Base-by-base conservation (phyloP, 257 asterid genomes). In the Fraxinus quadrangulata region DNA sequence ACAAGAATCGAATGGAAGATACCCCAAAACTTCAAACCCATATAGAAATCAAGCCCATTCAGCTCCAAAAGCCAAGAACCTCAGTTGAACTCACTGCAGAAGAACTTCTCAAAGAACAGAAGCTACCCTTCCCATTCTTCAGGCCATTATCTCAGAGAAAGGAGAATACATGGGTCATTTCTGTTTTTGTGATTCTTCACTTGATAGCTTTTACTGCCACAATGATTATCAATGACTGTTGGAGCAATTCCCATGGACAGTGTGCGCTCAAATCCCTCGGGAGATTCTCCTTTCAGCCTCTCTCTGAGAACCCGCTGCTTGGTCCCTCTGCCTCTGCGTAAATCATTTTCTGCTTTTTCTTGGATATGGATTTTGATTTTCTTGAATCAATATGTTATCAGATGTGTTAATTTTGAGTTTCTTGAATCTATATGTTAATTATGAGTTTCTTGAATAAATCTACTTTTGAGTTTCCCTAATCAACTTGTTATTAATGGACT, bases 271-370 rank as follows among this genome's bases (percentile, higher is more conserved):
- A 75, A 47, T 73, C 85, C 17, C 93, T 93, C 16, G 93, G 97
- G 14, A 85, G 93, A 65, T 85, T 93, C 75, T 93, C 98, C 78
- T 89, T 91, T 83, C 98, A 92, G 88, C 94, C 95, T 54, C 90
- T 94, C 66, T 75, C 84, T 17, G 98, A 94, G 82, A 94, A 94
- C 74, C 96, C 97, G 19, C 78, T 94, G 24, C 94, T 92, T 19
- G 98, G 98, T 16, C 98, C 98, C n/a, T 94, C 98, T 1, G 89
- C 96, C 78, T 94, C 98, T 77, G 83, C 94, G 98, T 92, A 72
- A 84, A 94, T 85, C 78, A 37, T 59, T 24, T 11, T 69, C 54
- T 33, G 40, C 66, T 42, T 69, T 67, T 28, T 61, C 34, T 68
- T 24, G 59, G 66, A 72, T 37, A 17, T 31, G 4, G 5, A 7